Base-by-base conservation (phyloP, 2,329 filamentous ascomycete species). In the Didymella lethalis region DNA sequence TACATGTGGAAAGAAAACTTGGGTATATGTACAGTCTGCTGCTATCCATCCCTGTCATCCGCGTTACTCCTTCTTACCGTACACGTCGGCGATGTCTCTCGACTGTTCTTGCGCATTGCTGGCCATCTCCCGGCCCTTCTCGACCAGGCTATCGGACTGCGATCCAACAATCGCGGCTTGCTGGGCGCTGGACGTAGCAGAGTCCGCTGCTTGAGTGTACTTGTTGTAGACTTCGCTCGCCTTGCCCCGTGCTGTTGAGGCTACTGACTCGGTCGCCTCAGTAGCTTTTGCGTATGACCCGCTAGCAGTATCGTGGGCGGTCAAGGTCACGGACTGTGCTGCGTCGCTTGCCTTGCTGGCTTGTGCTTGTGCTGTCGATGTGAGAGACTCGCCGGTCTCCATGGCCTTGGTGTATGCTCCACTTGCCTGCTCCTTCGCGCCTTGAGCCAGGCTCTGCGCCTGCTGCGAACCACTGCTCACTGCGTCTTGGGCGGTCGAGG, bases 381-480 rank as follows among this genome's bases (percentile, higher is more conserved):
- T 60, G 32, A 64, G 65, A n/a, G 61, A 65, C 16, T 52, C 56
- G 23, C 61, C 63, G 14, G 57, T 40, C 50, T 66, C 63, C 10
- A 57, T 57, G 10, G 64, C 62, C 46, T 57, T 67, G 16, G 51
- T 32, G 36, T 52, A 56, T 36, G 48, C 55, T 41, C 51, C 56
- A 4, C 56, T 51, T 11, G 51, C 57, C 23, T 65, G 63, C 36
- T 64, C 64, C 52, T 70, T 70, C 2, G 68, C 71, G 32, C 50
- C 34, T 36, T 51, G 50, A 36, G 51, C 50, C 16, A 59, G 40
- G 11, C 51, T 45, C n/a, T 47, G 67, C 10, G 70, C 70, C 43
- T 72, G 67, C n/a, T 68, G 59, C 38, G 64, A 66, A 8, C 71
- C 66, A 65, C 63, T 65, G 26, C 57, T 45, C 31, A 68, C 65